These are phyloP conservation scores for Vitellaria paradoxa DNA, from an alignment of 179 eudicot genomes.

Conservation along the genomic window DNA sequence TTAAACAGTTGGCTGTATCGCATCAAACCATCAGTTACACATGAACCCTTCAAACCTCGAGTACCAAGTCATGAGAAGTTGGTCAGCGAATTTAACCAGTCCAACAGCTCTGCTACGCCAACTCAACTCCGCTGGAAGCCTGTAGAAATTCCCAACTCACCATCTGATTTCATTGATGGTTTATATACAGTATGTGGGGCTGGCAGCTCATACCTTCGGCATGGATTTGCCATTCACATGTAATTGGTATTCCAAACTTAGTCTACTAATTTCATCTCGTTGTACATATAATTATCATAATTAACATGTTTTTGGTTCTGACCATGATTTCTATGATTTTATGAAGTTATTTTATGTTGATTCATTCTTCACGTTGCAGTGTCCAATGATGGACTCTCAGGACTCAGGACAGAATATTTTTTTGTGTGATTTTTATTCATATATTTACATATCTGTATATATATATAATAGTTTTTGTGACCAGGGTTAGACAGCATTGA, in stretches of 20 bases:
- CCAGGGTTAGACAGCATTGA: background rate
- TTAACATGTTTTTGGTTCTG: background rate
- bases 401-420: background rate
- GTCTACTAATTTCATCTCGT: background rate
- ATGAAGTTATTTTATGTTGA: background rate
- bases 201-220: conserved; percentile 94
- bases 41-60: conserved; percentile 87
- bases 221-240: conserved; percentile 98
- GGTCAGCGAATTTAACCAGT: conserved; percentile 71
- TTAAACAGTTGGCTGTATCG: conserved; percentile 87
- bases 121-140: conserved; percentile 97
- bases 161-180: conserved; percentile 87
- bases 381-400: background rate
- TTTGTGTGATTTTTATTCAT: background rate
- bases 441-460: background rate
- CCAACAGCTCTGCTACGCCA: conserved; percentile 82
- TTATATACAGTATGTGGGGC: conserved; percentile 87
- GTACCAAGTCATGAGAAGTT: conserved; percentile 66
- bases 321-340: background rate
- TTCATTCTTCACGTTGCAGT: background rate
- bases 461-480: background rate
- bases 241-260: conserved; percentile 39
- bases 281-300: background rate
- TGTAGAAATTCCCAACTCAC: conserved; percentile 58
- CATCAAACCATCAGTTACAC: conserved; percentile 95